Base-by-base conservation (phyloP, 2,329 filamentous ascomycete genomes). In the Knufia petricola region DNA sequence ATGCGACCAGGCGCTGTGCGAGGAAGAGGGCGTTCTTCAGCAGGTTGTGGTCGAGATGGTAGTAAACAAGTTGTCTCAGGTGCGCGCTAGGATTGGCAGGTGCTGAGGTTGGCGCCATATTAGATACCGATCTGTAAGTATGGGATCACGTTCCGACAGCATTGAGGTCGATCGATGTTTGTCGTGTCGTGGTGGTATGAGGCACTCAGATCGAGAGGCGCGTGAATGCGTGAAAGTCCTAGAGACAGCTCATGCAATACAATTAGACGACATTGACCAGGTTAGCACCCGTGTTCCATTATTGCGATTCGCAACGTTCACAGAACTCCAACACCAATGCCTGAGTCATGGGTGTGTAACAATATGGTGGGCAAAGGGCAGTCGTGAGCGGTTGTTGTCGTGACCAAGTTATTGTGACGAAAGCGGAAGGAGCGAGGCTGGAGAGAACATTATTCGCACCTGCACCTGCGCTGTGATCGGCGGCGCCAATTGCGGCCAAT, bases 11-110 rank as follows among this genome's bases (percentile, higher is more conserved):
- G 55, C 92, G 81, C 61, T 90, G 87, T 52, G 92, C 85, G 53
- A 95, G 87, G 69, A 98, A 98, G 36, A 95, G 81, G 49, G 92
- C 92, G 63, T 94, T 96, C 49, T 89, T 82, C 62, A 85, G 76
- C 31, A 89, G 80, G 61, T 88, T 83, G 64, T 95, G 94, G 72
- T 98, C 92, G 65, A 98, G 81, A 63, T 82, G 76, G 64, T 84
- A 83, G 68, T 80, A 81, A 53, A 84, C 76, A 42, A 82, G 70
- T 59, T 82, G 77, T 60, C 79, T 73, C 60, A 84, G 70, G 64
- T 84, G 80, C 56, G 69, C 68, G 48, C 75, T 73, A 52, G 79
- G 72, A n/a, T n/a, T n/a, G n/a, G n/a, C n/a, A 41, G 74, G 65
- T 26, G 44, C 42, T 38, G 71, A 74, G 12, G 67, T 65, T 38